Evolutionary conservation across 2,329 filamentous ascomycete genomes (phyloP), one percentile per base, ranked within the genome.

Genomic region (Colletotrichum caudatum): DNA sequence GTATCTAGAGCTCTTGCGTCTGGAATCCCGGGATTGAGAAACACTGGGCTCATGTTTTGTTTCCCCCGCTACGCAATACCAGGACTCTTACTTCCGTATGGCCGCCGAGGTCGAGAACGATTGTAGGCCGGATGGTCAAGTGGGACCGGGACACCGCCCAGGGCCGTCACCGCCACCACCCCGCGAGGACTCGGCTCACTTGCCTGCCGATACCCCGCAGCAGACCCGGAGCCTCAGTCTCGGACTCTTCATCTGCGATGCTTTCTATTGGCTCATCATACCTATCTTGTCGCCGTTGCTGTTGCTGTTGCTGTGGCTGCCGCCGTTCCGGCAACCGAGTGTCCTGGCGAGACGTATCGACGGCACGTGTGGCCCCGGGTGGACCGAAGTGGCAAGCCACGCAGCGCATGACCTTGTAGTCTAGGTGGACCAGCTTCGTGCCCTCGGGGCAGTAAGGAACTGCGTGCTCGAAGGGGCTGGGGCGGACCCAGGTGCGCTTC

Each of bases 391-490:
- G 35, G 33, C 60, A 63, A 20, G 18, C 29, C 1, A n/a, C n/a
- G 35, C 60, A 63, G 3, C 48, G 60, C 16, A 39, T n/a, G 5
- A 63, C 18, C 46, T 39, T 51, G 3, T 51, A 23, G 33, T 51
- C 46, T 33, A 63, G n/a, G 16, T 63, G 16, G 2, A 63, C 35
- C n/a, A 58, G 37, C n/a, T 8, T 41, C 6, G 11, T n/a, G 5
- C 35, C 44, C 9, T 63, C n/a, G 3, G 60, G 46, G 35, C 60
- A 63, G 60, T n/a, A 51, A 5, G 60, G 5, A 20, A 51, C 9
- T 23, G n/a, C 46, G 46, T 51, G 46, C 5, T 26, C 60, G 14
- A 63, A 51, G 46, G 33, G 26, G 33, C 9, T n/a, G 9, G 60
- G 60, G 8, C 35, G 11, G 11, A 26, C 16, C 59, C 60, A 62